A percentile compares a stretch with the other conserved stretches of the same genome.
Conservation (phyloP, 139 green algal genomes). For the Chlamydomonas sp. region DNA sequence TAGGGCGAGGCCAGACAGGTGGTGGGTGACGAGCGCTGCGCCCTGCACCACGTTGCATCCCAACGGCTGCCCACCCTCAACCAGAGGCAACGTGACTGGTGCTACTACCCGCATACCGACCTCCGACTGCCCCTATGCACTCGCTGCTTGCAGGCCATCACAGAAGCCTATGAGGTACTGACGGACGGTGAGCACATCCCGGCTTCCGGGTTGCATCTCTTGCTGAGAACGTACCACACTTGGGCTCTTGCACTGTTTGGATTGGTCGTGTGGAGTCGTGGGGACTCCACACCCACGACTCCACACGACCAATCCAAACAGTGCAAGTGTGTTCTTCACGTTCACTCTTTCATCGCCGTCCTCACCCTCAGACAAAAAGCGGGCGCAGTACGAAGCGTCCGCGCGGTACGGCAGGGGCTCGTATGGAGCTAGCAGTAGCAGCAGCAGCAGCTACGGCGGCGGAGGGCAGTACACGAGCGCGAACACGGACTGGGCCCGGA, state of each 20-base stretch:
- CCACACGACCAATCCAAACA: neutral
- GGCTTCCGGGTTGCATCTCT: no score
- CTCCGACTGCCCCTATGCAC: neutral
- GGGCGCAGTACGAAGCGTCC: conserved; percentile 28
- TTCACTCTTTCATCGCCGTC: no score
- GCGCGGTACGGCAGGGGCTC: neutral
- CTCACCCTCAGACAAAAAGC: conserved; percentile 8
- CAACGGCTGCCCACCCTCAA: neutral
- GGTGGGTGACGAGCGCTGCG: neutral
- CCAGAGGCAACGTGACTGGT: neutral
- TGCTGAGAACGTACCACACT: no score
- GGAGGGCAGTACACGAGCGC: neutral
- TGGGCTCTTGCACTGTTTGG: neutral
- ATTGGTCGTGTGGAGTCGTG: no score
- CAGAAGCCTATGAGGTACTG: conserved; percentile 24
- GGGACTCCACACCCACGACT: no score
- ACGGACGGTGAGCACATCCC: conserved; percentile 13
- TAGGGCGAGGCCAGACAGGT: neutral
- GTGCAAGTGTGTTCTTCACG: neutral
- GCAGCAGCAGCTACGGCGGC: neutral
- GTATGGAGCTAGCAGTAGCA: no score
- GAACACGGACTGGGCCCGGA: conserved; percentile 27
- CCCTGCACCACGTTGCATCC: neutral
- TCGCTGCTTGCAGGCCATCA: neutral
- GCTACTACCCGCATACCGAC: no score